A percentile compares a stretch with the other conserved stretches of the same genome.
phyloP scores from a whole-genome alignment of 352 stramenopile genomes.

The Globisporangium radiosum region DNA sequence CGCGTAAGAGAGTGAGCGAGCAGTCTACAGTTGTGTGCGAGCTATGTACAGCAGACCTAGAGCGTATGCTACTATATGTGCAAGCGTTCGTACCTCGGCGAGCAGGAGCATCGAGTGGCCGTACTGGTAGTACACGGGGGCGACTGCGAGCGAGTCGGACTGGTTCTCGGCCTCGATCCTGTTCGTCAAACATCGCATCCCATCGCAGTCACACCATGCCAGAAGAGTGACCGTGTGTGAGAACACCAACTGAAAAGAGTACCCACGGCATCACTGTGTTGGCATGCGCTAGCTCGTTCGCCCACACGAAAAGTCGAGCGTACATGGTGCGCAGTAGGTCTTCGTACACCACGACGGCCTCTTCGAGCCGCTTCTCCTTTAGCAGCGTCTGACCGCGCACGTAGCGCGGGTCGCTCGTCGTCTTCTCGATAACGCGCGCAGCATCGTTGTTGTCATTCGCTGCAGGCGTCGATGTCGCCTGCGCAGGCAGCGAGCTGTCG shows the following conservation, averaged over 20 bases:
- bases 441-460: not conserved
- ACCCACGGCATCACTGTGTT: too few species aligned
- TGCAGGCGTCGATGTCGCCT: too few species aligned
- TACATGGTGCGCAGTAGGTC: conserved; percentile 80
- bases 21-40: too few species aligned
- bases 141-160: conserved; percentile 51
- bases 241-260: too few species aligned
- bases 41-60: too few species aligned
- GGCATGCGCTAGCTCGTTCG: too few species aligned
- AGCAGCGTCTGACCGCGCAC: conserved; percentile 56
- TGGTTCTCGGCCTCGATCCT: conserved; percentile 69
- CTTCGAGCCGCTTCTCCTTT: conserved; percentile 77
- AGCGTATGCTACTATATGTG: too few species aligned
- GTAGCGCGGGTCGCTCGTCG: conserved; percentile 68
- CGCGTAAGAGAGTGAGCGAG: not conserved
- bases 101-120: conserved; percentile 73
- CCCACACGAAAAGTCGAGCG: not conserved
- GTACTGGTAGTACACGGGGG: conserved; percentile 81
- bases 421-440: conserved; percentile 39
- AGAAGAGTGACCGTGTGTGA: too few species aligned
- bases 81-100: conserved; percentile 27
- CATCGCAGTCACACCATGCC: not conserved
- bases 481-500: not conserved
- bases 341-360: conserved; percentile 66
- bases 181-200: not conserved